Base-by-base conservation (phyloP, 192 early-diverging fungal genomes). In the Lunasporangiospora selenospora region DNA sequence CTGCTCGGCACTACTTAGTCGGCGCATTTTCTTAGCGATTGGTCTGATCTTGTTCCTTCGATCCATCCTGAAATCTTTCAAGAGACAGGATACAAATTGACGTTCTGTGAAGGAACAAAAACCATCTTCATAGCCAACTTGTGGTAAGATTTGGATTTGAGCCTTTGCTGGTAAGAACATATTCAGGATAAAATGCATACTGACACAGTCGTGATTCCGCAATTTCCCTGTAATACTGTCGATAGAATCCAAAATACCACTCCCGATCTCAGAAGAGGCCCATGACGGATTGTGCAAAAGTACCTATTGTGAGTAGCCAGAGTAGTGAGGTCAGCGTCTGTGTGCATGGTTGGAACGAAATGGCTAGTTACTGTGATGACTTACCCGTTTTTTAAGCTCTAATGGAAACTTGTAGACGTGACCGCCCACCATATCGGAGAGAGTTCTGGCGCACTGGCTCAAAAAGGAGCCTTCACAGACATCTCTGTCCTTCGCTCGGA, bases 91-190 rank as follows among this genome's bases (percentile, higher is more conserved):
- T 43, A 59, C 45, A 48, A 59, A 46, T 13, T 59, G 57, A 59
- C 45, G 45, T 10, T 59, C 57, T 26, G 57, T 59, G 45, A 59
- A 48, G 45, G 57, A 59, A 39, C 46, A 48, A 36, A 59, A 59
- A 12, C 57, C 26, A 36, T 59, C 57, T 36, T 37, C 46, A 59
- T 59, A 59, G 34, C 57, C 43, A n/a, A 59, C 18, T 59, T 48
- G 45, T 59, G 57, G 44, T 59, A 59, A 38, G 45, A 48, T 48
- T 59, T 59, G 40, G 57, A 59, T 59, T 48, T 59, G 57, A 48
- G 57, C 57, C 45, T 46, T 46, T 27, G 57, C 34, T 48, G 57
- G 57, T 45, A 59, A 59, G 48, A 48, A 18, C 44, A 59, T 43
- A 48, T 59, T 59, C 33, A 59, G 45, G 34, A 59, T 46, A 38